These are phyloP conservation scores for Nicotiana otophora DNA, from an alignment of 257 asterid species.

Conservation along the genomic window DNA sequence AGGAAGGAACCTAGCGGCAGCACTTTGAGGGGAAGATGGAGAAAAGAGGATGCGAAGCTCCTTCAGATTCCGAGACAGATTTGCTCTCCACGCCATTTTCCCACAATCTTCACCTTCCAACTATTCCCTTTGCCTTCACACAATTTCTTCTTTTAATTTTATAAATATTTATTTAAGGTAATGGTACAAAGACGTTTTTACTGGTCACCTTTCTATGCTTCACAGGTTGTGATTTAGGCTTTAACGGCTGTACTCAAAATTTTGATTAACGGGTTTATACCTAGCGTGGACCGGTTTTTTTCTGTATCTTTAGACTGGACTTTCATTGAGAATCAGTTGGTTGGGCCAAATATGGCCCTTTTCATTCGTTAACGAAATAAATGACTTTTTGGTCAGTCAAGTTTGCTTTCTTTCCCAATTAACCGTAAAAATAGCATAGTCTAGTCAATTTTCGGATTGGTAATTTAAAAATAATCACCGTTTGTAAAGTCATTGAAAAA, in stretches of 20 bases:
- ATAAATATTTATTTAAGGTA: no score
- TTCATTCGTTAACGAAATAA: neutral
- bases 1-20: slow-evolving; percentile 54
- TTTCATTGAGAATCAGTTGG: neutral
- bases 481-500: no score
- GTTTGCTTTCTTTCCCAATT: no score
- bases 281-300: neutral
- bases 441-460: no score
- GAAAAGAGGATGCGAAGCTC: slow-evolving; percentile 81
- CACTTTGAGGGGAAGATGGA: slow-evolving; percentile 58
- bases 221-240: neutral
- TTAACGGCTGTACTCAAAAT: neutral
- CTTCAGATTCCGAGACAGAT: slow-evolving; percentile 63
- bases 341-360: neutral
- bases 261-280: neutral
- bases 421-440: no score
- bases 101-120: neutral
- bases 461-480: no score
- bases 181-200: no score
- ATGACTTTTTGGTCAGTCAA: neutral
- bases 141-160: neutral
- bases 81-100: slow-evolving; percentile 84
- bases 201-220: no score
- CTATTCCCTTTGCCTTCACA: neutral
- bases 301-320: neutral